Percentiles rank a stretch among this genome's conserved stretches.
phyloP scores from a whole-genome alignment of 2,329 filamentous ascomycete genomes.

The Thielaviopsis ethacetica region DNA sequence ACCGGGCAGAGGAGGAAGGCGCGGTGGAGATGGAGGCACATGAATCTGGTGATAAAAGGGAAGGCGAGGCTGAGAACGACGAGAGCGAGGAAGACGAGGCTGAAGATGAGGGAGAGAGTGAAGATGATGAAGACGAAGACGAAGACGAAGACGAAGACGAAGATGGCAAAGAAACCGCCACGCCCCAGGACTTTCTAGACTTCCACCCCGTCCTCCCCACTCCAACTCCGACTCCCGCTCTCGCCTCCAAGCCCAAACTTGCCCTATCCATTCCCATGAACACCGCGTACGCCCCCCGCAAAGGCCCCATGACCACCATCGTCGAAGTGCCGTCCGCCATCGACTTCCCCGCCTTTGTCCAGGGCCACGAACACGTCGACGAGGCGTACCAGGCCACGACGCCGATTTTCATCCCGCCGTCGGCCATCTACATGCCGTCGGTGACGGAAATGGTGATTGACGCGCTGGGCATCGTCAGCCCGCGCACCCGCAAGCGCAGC shows the following conservation, averaged over 20 bases:
- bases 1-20: not conserved
- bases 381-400: not conserved
- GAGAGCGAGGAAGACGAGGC: not conserved
- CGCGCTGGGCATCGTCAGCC: not conserved
- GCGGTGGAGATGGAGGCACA: too few relatives aligned
- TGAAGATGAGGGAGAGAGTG: not conserved
- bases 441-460: not conserved
- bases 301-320: not conserved
- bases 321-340: not conserved
- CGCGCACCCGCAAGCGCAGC: not conserved
- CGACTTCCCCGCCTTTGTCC: not conserved
- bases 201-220: not conserved
- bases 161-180: constrained; percentile 26
- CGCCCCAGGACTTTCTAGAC: not conserved
- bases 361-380: not conserved
- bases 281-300: not conserved
- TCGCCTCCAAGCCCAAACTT: not conserved
- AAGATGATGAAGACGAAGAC: constrained; percentile 50
- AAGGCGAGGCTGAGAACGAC: too few relatives aligned
- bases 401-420: not conserved
- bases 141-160: constrained; percentile 60
- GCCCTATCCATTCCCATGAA: not conserved
- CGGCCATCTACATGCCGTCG: not conserved
- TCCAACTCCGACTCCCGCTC: not conserved
- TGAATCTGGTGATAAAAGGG: not conserved